Conservation (phyloP, 495 filamentous ascomycete species). For the Letharia lupina region DNA sequence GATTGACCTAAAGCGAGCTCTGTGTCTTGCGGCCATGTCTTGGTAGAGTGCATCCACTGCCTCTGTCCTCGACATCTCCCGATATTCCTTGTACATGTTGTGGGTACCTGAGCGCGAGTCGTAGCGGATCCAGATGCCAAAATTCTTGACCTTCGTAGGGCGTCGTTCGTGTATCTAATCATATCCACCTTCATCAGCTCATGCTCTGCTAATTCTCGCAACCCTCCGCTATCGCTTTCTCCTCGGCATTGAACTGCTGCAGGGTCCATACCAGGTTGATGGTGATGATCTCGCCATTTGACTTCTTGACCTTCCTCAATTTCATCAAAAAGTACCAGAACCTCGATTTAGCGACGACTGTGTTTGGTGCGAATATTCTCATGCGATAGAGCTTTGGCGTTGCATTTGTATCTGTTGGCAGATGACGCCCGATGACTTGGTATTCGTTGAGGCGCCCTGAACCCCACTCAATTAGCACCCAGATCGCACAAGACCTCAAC, state of each 20-base stretch:
- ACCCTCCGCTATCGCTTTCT: neutral
- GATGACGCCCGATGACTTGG: constrained; percentile 98
- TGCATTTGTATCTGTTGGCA: constrained; percentile 91
- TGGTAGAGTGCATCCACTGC: constrained; percentile 97
- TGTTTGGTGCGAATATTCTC: constrained; percentile 98
- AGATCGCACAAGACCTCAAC: constrained; percentile 2
- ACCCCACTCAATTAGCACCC: constrained; percentile 27
- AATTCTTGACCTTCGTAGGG: constrained; percentile 99
- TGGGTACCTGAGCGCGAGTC: constrained; percentile 99
- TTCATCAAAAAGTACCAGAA: constrained; percentile 99
- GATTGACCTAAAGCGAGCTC: constrained; percentile 92
- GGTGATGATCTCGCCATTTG: constrained; percentile 96
- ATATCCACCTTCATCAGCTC: neutral
- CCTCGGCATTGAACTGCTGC: neutral
- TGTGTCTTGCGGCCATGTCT: constrained; percentile 98
- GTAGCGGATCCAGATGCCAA: constrained; percentile 99
- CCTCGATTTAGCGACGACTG: constrained; percentile 94
- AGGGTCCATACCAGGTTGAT: constrained; percentile 76
- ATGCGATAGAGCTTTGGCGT: constrained; percentile 98
- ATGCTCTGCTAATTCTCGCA: neutral
- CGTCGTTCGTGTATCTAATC: constrained; percentile 93
- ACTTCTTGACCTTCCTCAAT: constrained; percentile 99
- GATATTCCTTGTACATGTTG: constrained; percentile 99
- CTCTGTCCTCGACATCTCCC: constrained; percentile 89
- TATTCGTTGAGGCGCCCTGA: constrained; percentile 98